A percentile compares a stretch with the other conserved stretches of the same genome.
Evolutionary conservation across 2,329 filamentous ascomycete genomes (phyloP).

Genomic region (Cytospora piceae): DNA sequence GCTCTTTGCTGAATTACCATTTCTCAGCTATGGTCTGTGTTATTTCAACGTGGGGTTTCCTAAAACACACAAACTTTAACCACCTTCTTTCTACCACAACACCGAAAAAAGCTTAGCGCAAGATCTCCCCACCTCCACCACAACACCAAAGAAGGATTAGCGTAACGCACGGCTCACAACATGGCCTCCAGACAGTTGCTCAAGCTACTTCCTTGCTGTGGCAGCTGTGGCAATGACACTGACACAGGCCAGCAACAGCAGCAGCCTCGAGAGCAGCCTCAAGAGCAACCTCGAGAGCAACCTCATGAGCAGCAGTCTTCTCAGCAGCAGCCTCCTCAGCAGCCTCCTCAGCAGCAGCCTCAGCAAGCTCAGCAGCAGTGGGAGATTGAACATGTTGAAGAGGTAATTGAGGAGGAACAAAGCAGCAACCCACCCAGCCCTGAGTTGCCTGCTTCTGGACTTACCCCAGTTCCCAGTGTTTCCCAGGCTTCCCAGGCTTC

Average conservation of each 20-base stretch:
- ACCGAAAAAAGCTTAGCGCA: neutral
- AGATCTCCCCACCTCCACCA: neutral
- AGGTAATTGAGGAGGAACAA: neutral
- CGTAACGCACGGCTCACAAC: neutral
- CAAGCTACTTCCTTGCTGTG: conserved; percentile 2
- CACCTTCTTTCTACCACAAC: neutral
- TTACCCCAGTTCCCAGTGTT: neutral
- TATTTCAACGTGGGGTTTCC: neutral
- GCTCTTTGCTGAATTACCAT: neutral
- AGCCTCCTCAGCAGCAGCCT: neutral
- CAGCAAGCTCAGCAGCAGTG: neutral
- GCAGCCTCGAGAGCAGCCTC: neutral
- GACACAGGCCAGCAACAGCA: neutral
- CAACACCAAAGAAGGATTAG: neutral
- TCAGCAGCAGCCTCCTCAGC: neutral
- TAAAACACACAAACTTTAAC: neutral
- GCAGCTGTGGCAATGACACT: neutral
- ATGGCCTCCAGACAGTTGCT: neutral
- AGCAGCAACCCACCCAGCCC: neutral
- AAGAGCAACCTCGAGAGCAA: neutral
- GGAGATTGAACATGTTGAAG: neutral
- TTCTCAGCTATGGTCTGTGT: neutral
- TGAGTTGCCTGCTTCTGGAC: neutral
- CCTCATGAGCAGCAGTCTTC: neutral
- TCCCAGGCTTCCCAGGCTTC: neutral